Conservation (phyloP, 352 stramenopile genomes). For the Pythium aquatile region DNA sequence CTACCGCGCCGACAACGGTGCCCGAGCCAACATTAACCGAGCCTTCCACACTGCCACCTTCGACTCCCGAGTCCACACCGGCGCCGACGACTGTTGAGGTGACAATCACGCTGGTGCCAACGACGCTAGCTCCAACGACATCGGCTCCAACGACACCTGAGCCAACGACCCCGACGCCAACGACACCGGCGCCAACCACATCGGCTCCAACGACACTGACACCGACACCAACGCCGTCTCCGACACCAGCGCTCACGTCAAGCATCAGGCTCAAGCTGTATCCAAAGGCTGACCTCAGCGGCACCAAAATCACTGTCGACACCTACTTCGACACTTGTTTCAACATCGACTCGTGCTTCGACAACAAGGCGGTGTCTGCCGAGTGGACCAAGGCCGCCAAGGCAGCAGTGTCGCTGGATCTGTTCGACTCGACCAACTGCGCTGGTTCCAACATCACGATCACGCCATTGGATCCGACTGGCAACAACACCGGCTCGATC, state of each 20-base stretch:
- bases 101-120: not conserved
- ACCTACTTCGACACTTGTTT: not conserved
- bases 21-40: not conserved
- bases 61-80: not conserved
- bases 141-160: too few relatives aligned
- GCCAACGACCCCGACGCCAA: too few relatives aligned
- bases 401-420: not conserved
- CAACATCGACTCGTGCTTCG: not conserved
- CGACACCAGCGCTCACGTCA: not conserved
- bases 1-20: not conserved
- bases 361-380: not conserved
- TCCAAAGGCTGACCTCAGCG: not conserved
- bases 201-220: not conserved
- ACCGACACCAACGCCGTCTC: not conserved
- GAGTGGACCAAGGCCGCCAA: not conserved
- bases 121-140: too few relatives aligned
- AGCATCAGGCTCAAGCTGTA: not conserved
- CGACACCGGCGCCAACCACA: too few relatives aligned
- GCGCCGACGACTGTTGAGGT: too few relatives aligned
- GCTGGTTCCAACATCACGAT: not conserved
- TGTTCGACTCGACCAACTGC: not conserved
- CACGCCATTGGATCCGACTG: not conserved
- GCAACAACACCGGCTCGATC: not conserved
- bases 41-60: too few relatives aligned
- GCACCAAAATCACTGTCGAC: not conserved